Evolutionary conservation across 2,329 filamentous ascomycete genomes (phyloP), one percentile per base, ranked within the genome.

Genomic region (Fusarium albidum): DNA sequence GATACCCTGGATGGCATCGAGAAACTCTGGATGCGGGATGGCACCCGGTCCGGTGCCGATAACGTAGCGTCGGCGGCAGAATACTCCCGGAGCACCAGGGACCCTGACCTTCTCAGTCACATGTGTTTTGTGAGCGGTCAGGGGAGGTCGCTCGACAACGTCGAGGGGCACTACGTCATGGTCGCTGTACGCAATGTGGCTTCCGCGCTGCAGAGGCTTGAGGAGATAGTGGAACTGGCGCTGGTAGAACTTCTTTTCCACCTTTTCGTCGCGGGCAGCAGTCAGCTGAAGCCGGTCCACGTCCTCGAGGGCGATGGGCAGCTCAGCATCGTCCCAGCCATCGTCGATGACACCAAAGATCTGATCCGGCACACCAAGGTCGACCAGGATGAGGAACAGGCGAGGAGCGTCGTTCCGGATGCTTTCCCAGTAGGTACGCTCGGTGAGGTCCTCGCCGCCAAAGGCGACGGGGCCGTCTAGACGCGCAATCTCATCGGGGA

Each of bases 371-470:
- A 89, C 79, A 27, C 85, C 86, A 18, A 91, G 76, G 64, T 92
- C 88, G 47, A 85, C 79, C 21, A 92, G 77, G 32, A 91, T 86
- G 39, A 93, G 76, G 66, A 92, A 92, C 32, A 92, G 77, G 39
- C 86, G 81, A 66, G 85, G 87, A 7, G 87, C 86, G 63, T 87
- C 87, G 49, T 83, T 77, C 39, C 89, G 75, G 51, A 92, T 91
- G 87, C 89, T 91, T 68, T 92, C 88, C 77, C 89, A 86, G 69
- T 92, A 92, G 1, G 88, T 91, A 57, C 87, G 83, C 69, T 91
- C 85, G 5, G 88, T 91, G 50, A 84, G 71, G 49, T 84, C 84
- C 63, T 86, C 86, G 38, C 59, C 65, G 26, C 88, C 88, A 69
- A 91, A 91, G 11, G 78, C 82, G 39, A 91, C 76, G 9, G 84